phyloP scores from a whole-genome alignment of 768 basidiomycete species.

The Hirschioporus abietinus region DNA sequence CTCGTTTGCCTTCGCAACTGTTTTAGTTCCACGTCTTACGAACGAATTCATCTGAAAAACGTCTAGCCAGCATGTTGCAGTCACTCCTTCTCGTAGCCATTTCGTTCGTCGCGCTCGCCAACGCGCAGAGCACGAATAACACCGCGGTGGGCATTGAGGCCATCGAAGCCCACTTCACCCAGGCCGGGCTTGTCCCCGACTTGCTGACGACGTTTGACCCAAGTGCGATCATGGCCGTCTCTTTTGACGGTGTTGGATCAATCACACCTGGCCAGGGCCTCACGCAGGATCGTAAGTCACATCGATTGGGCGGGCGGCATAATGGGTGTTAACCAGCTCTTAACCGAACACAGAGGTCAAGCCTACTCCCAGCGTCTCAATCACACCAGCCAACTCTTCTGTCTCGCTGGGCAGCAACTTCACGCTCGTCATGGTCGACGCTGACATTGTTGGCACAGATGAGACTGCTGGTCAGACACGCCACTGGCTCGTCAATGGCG shows the following conservation, averaged over 20 bases:
- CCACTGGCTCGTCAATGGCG: slow-evolving; percentile 79
- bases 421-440: slow-evolving; percentile 75
- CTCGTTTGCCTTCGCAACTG: slow-evolving; percentile 30
- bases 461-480: slow-evolving; percentile 56
- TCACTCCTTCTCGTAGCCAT: background rate
- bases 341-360: slow-evolving; percentile 41
- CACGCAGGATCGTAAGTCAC: slow-evolving; percentile 47
- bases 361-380: slow-evolving; percentile 45
- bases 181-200: slow-evolving; percentile 56
- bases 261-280: slow-evolving; percentile 56
- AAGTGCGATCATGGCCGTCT: slow-evolving; percentile 46
- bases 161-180: slow-evolving; percentile 64
- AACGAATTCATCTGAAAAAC: background rate
- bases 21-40: slow-evolving; percentile 12
- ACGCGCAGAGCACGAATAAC: slow-evolving; percentile 39
- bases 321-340: background rate
- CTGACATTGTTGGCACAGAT: slow-evolving; percentile 59
- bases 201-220: slow-evolving; percentile 59
- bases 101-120: slow-evolving; percentile 36
- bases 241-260: slow-evolving; percentile 44
- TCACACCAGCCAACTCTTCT: slow-evolving; percentile 47
- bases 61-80: background rate
- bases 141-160: slow-evolving; percentile 43
- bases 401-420: slow-evolving; percentile 42
- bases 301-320: background rate